phyloP scores from a whole-genome alignment of 768 basidiomycete species.

The Mycena vulgaris region DNA sequence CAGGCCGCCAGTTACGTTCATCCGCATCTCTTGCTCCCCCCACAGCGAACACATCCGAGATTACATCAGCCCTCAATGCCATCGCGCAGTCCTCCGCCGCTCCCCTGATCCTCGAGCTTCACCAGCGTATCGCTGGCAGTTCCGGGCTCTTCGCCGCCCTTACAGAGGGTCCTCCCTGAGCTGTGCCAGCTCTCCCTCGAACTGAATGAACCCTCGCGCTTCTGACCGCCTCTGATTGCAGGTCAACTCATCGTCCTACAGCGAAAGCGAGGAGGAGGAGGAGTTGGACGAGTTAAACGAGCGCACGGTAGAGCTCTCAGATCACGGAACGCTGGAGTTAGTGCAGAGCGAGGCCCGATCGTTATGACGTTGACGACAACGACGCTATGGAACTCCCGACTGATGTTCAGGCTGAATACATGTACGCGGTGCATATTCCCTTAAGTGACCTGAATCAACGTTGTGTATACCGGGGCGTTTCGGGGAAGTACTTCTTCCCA shows the following conservation, averaged over 20 bases:
- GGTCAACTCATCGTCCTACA: neutral
- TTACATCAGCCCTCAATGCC: neutral
- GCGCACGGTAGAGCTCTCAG: neutral
- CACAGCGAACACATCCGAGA: too few relatives aligned
- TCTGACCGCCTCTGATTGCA: neutral
- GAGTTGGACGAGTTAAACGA: neutral
- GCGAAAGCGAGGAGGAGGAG: too few relatives aligned
- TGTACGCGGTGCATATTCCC: neutral
- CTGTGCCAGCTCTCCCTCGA: neutral
- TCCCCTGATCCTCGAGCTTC: neutral
- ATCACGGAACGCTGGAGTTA: neutral
- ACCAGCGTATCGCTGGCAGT: neutral
- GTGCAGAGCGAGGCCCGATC: neutral
- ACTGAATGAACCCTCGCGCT: neutral
- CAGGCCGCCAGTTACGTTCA: neutral
- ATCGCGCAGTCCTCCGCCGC: neutral
- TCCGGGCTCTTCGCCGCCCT: neutral
- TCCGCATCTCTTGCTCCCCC: neutral
- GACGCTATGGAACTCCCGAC: neutral
- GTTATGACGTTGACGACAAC: neutral
- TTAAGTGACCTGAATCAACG: neutral
- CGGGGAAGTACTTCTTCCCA: neutral
- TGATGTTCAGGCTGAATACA: neutral
- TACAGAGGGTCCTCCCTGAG: neutral
- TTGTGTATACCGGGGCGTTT: neutral